A percentile compares a stretch with the other conserved stretches of the same genome.
phyloP scores from a whole-genome alignment of 116 monocot species.

The Trichopus zeylanicus region DNA sequence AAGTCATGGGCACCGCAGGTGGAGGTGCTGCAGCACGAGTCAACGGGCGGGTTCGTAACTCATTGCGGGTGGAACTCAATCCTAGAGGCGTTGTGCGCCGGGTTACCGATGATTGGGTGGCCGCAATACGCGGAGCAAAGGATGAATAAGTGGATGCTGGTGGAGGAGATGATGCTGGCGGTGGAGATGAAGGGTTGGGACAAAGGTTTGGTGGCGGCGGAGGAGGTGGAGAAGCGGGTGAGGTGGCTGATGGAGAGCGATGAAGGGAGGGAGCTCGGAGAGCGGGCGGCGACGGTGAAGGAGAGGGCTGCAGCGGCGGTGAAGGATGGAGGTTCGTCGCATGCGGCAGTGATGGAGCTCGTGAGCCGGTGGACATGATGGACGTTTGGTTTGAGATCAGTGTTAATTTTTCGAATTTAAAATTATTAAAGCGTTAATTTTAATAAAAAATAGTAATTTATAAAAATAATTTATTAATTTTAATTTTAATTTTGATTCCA shows the following conservation, averaged over 20 bases:
- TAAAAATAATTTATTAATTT: too few relatives aligned
- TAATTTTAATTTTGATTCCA: too few relatives aligned
- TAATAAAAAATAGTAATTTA: too few relatives aligned
- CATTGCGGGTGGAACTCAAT: conserved; percentile 72
- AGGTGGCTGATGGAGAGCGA: conserved; percentile 16
- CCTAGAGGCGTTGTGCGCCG: conserved; percentile 9
- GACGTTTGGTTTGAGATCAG: too few relatives aligned
- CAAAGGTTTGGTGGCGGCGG: neutral
- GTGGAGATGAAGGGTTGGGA: neutral
- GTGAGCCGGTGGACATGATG: neutral
- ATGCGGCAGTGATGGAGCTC: neutral
- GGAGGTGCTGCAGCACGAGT: conserved; percentile 9
- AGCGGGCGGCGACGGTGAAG: conserved; percentile 5
- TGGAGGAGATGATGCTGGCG: conserved; percentile 2
- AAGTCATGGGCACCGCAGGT: conserved; percentile 15
- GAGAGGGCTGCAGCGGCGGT: neutral
- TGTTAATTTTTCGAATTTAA: neutral
- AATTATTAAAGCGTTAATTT: too few relatives aligned
- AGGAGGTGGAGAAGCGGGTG: conserved; percentile 2
- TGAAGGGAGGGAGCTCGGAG: conserved; percentile 2
- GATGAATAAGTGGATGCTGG: neutral
- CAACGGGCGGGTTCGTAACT: conserved; percentile 24
- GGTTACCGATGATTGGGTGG: conserved; percentile 18
- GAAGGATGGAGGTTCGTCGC: conserved; percentile 25
- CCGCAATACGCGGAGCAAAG: neutral